phyloP scores from a whole-genome alignment of 2,329 filamentous ascomycete genomes.

The Paecilomyces variotii region DNA sequence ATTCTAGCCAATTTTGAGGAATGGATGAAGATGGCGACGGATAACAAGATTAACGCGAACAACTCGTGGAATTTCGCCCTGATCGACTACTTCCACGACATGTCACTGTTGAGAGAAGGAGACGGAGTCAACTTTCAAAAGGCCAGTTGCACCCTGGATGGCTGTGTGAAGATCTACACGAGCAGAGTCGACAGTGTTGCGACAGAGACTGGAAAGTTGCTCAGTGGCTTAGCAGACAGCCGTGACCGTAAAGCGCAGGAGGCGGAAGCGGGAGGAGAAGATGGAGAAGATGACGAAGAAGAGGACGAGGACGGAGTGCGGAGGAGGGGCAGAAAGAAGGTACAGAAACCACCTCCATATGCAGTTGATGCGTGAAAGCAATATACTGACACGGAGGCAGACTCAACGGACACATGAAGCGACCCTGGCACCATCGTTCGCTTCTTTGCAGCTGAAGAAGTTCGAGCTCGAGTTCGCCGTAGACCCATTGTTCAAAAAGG shows the following conservation, averaged over 20 bases:
- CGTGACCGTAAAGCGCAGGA: slow-evolving; percentile 62
- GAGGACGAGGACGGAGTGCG: slow-evolving; percentile 39
- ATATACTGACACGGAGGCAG: slow-evolving; percentile 22
- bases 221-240: slow-evolving; percentile 81
- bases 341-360: slow-evolving; percentile 26
- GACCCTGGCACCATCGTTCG: slow-evolving; percentile 84
- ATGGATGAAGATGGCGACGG: slow-evolving; percentile 99
- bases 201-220: slow-evolving; percentile 88
- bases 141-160: slow-evolving; percentile 92
- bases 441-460: slow-evolving; percentile 86
- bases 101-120: slow-evolving; percentile 93
- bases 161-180: slow-evolving; percentile 98
- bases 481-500: slow-evolving; percentile 98
- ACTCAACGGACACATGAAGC: slow-evolving; percentile 76
- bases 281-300: slow-evolving; percentile 58
- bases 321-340: slow-evolving; percentile 62
- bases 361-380: background rate
- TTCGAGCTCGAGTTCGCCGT: slow-evolving; percentile 95
- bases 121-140: slow-evolving; percentile 98
- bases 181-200: slow-evolving; percentile 97
- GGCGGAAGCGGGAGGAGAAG: slow-evolving; percentile 53
- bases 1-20: slow-evolving; percentile 98
- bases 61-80: slow-evolving; percentile 99
- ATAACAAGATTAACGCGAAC: slow-evolving; percentile 96
- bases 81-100: slow-evolving; percentile 99